phyloP scores from a whole-genome alignment of 257 asterid species.

The Plantago major region DNA sequence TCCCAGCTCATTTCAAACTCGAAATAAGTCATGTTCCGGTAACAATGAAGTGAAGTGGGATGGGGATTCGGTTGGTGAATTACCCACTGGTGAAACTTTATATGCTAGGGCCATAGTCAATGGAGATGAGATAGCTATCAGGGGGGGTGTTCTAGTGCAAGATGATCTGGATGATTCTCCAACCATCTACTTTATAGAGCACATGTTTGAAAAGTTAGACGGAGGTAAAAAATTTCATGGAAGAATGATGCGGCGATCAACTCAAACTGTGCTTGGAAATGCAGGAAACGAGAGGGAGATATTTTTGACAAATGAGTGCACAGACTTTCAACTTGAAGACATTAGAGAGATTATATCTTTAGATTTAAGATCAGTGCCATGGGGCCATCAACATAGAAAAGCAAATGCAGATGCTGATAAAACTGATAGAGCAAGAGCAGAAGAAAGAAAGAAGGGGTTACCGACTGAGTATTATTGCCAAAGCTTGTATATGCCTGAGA shows the following conservation, averaged over 20 bases:
- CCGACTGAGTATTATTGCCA: conserved; percentile 74
- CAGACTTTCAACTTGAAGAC: conserved; percentile 55
- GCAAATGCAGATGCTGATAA: conserved; percentile 55
- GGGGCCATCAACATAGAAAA: conserved; percentile 88
- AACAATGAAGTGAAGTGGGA: conserved; percentile 58
- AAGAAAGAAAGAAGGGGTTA: conserved; percentile 70
- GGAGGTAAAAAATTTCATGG: conserved; percentile 88
- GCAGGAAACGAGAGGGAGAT: conserved; percentile 80
- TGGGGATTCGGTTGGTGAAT: conserved; percentile 53
- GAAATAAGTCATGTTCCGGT: conserved; percentile 38
- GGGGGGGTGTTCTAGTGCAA: conserved; percentile 55
- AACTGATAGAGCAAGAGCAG: conserved; percentile 66
- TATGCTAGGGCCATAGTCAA: conserved; percentile 48
- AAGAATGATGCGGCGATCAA: conserved; percentile 66
- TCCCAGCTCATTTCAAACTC: conserved; percentile 28
- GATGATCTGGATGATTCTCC: conserved; percentile 43
- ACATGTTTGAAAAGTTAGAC: conserved; percentile 68
- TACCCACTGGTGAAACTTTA: conserved; percentile 52
- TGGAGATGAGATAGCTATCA: conserved; percentile 51
- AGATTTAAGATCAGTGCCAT: conserved; percentile 54
- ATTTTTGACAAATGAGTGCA: conserved; percentile 74
- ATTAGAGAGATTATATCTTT: conserved; percentile 39
- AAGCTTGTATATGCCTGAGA: conserved; percentile 79
- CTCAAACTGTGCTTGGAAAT: conserved; percentile 80
- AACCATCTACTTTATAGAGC: conserved; percentile 60